A percentile compares a stretch with the other conserved stretches of the same genome.
These are phyloP conservation scores for Cryomyces antarcticus DNA, from an alignment of 495 filamentous ascomycete genomes.

Conservation along the genomic window DNA sequence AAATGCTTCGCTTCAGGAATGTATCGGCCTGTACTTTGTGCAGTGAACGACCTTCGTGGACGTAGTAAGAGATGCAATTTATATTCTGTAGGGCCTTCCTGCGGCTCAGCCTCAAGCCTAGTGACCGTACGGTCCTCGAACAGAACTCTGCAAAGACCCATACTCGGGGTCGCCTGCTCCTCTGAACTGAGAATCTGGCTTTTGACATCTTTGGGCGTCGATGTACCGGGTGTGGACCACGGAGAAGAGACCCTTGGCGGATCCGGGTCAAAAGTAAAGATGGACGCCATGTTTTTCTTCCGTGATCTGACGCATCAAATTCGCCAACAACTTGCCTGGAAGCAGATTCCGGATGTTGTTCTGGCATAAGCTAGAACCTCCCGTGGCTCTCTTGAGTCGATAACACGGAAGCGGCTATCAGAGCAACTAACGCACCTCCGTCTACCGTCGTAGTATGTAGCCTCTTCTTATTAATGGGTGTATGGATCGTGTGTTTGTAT, in stretches of 20 bases:
- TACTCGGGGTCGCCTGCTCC: too few relatives aligned
- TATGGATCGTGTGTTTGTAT: slow-evolving; percentile 30
- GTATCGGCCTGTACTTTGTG: slow-evolving; percentile 38
- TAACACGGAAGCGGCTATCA: too few relatives aligned
- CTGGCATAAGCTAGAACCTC: too few relatives aligned
- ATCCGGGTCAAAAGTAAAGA: slow-evolving; percentile 86
- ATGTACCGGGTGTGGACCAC: slow-evolving; percentile 42
- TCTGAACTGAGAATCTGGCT: too few relatives aligned
- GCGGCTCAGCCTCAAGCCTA: slow-evolving; percentile 62
- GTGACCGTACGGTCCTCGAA: background rate
- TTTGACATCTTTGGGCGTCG: slow-evolving; percentile 17
- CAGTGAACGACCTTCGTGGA: slow-evolving; percentile 50
- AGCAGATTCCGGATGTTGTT: too few relatives aligned
- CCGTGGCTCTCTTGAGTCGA: too few relatives aligned
- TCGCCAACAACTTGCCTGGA: too few relatives aligned
- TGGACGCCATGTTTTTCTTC: slow-evolving; percentile 51
- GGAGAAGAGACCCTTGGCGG: slow-evolving; percentile 76
- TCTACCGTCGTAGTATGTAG: too few relatives aligned
- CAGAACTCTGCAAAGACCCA: too few relatives aligned
- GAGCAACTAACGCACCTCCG: too few relatives aligned
- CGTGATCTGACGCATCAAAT: background rate
- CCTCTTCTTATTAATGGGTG: background rate
- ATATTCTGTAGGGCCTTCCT: slow-evolving; percentile 88
- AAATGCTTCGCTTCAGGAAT: slow-evolving; percentile 40
- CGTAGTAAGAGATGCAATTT: slow-evolving; percentile 84